Evolutionary conservation across 2,329 filamentous ascomycete genomes (phyloP).

Genomic region (Colletotrichum chlorophyti): DNA sequence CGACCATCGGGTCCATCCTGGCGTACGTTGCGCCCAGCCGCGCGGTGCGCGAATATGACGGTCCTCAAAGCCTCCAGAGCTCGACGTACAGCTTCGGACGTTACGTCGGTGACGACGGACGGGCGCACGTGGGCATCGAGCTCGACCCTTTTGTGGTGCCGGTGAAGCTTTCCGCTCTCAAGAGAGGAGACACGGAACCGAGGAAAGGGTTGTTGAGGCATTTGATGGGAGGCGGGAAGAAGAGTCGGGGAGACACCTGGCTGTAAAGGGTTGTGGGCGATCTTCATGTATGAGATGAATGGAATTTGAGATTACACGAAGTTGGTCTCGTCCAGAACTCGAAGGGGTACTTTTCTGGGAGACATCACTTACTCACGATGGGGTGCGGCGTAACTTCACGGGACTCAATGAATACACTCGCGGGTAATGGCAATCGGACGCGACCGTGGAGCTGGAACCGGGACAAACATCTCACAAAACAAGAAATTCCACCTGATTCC

Average conservation of each 20-base stretch:
- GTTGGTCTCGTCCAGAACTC: too few relatives aligned
- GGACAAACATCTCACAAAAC: too few relatives aligned
- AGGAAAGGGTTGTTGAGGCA: not conserved
- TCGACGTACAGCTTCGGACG: conserved; percentile 54
- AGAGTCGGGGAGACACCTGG: conserved; percentile 13
- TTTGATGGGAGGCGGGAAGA: not conserved
- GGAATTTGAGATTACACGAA: too few relatives aligned
- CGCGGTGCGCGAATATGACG: conserved; percentile 41
- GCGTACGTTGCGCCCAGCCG: conserved; percentile 55
- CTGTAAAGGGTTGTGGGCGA: not conserved
- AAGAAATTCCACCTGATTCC: not conserved
- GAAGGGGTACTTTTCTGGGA: too few relatives aligned
- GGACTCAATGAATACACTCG: too few relatives aligned
- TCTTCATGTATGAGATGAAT: too few relatives aligned
- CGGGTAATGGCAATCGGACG: too few relatives aligned
- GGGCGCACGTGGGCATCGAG: conserved; percentile 58
- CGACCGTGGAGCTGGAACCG: too few relatives aligned
- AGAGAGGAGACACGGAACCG: conserved; percentile 14
- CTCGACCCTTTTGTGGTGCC: conserved; percentile 49
- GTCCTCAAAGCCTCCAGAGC: not conserved
- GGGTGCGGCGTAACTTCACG: too few relatives aligned
- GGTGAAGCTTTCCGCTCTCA: conserved; percentile 23
- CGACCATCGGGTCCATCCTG: conserved; percentile 53
- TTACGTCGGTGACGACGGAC: conserved; percentile 54
- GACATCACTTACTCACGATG: too few relatives aligned